phyloP scores from a whole-genome alignment of 1,284 basidiomycete species.

The Phellopilus nigrolimitatus region DNA sequence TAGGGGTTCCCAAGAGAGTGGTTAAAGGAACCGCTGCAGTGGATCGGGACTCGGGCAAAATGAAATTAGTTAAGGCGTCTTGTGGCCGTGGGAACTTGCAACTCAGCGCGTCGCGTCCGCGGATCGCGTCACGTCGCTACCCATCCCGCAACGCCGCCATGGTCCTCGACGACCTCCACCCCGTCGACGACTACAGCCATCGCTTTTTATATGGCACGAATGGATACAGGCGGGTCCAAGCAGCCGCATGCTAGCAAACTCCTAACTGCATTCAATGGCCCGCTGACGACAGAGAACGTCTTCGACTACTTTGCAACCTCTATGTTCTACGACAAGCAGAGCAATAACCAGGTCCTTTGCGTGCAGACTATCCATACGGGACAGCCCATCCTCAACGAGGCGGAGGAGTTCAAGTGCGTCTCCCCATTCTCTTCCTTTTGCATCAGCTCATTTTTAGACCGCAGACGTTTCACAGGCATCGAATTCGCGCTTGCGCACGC shows the following conservation, averaged over 20 bases:
- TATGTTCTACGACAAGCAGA: no score
- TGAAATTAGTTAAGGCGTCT: no score
- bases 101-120: no score
- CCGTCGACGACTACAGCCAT: no score
- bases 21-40: no score
- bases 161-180: conserved; percentile 70
- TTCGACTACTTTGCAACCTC: conserved; percentile 83
- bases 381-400: conserved; percentile 63
- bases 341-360: conserved; percentile 81
- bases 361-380: conserved; percentile 87
- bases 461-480: conserved; percentile 74
- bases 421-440: no score
- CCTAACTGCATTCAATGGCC: conserved; percentile 41
- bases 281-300: conserved; percentile 68
- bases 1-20: no score
- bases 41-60: no score
- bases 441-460: no score
- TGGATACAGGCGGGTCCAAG: conserved; percentile 60
- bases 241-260: not conserved
- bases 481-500: conserved; percentile 80
- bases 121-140: no score
- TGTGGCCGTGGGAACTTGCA: no score
- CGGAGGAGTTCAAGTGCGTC: conserved; percentile 70
- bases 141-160: no score
- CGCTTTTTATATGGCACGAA: conserved; percentile 84